A percentile compares a stretch with the other conserved stretches of the same genome.
phyloP scores from a whole-genome alignment of 345 rosid genomes.

The Ceriops zippeliana region DNA sequence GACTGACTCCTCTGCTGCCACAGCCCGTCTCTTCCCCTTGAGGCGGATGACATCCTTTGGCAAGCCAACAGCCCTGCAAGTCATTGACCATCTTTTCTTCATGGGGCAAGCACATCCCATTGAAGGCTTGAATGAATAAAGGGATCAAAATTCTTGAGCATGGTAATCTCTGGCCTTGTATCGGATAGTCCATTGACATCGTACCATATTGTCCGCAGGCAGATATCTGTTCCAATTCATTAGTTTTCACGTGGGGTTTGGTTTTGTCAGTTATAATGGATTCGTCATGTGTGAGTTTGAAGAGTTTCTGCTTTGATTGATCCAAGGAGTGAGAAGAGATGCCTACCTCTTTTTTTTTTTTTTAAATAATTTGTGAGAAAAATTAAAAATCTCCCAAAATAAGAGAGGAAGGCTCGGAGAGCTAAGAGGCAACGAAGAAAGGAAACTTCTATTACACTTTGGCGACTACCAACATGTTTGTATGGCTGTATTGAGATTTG shows the following conservation, averaged over 20 bases:
- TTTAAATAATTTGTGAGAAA: too few species aligned
- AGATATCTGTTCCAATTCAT: constrained; percentile 50
- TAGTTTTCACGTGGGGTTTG: constrained; percentile 68
- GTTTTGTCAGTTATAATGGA: constrained; percentile 64
- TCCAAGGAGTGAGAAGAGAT: constrained; percentile 56
- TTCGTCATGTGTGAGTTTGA: constrained; percentile 76
- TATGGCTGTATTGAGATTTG: constrained; percentile 3
- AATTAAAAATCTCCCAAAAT: constrained; percentile 3
- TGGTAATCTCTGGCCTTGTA: constrained; percentile 53
- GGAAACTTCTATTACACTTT: constrained; percentile 49
- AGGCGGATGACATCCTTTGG: constrained; percentile 83
- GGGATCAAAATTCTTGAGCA: constrained; percentile 73
- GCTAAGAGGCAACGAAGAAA: constrained; percentile 62
- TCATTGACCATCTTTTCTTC: constrained; percentile 74
- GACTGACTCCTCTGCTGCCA: constrained; percentile 67
- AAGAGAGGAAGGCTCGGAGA: constrained; percentile 65
- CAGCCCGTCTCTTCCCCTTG: constrained; percentile 69
- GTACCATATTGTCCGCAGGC: constrained; percentile 40
- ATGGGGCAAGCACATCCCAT: constrained; percentile 73
- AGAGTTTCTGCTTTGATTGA: constrained; percentile 53
- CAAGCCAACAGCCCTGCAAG: constrained; percentile 65
- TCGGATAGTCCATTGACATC: constrained; percentile 58
- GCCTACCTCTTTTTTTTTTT: too few species aligned
- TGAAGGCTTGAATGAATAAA: constrained; percentile 69
- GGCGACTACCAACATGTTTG: constrained; percentile 38